Percentiles rank a stretch among this genome's conserved stretches.
Conservation (phyloP, 2,329 filamentous ascomycete genomes). For the Arthrobotrys iridis region DNA sequence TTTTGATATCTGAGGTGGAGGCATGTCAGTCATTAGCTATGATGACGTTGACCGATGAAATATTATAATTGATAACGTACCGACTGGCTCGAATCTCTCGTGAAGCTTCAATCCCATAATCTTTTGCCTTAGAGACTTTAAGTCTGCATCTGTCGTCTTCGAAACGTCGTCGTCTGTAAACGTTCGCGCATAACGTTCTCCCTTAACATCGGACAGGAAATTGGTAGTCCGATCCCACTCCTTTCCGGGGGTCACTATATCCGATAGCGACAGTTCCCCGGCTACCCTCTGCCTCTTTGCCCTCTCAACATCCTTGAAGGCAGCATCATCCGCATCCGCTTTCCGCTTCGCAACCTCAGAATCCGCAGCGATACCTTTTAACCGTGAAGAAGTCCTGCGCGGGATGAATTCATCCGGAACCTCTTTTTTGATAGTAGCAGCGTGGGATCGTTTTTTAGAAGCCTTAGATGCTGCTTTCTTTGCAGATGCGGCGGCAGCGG, state of each 20-base stretch:
- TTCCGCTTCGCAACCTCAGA: constrained; percentile 75
- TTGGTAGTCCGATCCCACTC: constrained; percentile 76
- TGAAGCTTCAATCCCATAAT: constrained; percentile 83
- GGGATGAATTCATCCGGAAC: constrained; percentile 67
- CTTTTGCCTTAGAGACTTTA: constrained; percentile 77
- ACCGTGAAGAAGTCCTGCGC: constrained; percentile 70
- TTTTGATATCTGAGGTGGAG: constrained; percentile 76
- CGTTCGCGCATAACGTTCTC: constrained; percentile 81
- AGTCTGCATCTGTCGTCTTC: constrained; percentile 78
- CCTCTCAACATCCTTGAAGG: constrained; percentile 68
- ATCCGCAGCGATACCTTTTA: constrained; percentile 72
- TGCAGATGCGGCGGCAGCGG: constrained; percentile 10
- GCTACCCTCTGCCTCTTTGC: constrained; percentile 73
- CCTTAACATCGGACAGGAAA: constrained; percentile 67
- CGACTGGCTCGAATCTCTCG: constrained; percentile 82
- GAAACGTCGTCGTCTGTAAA: constrained; percentile 86
- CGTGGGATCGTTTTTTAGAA: constrained; percentile 57
- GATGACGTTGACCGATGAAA: background rate
- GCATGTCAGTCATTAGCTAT: background rate
- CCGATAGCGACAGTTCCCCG: constrained; percentile 74
- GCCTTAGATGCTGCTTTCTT: constrained; percentile 3
- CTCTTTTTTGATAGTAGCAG: constrained; percentile 70
- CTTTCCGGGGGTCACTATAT: constrained; percentile 78
- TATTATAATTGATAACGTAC: constrained; percentile 63
- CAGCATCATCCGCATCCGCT: constrained; percentile 72